These are phyloP conservation scores for Pueraria montana DNA, from an alignment of 306 rosid genomes.

Conservation along the genomic window DNA sequence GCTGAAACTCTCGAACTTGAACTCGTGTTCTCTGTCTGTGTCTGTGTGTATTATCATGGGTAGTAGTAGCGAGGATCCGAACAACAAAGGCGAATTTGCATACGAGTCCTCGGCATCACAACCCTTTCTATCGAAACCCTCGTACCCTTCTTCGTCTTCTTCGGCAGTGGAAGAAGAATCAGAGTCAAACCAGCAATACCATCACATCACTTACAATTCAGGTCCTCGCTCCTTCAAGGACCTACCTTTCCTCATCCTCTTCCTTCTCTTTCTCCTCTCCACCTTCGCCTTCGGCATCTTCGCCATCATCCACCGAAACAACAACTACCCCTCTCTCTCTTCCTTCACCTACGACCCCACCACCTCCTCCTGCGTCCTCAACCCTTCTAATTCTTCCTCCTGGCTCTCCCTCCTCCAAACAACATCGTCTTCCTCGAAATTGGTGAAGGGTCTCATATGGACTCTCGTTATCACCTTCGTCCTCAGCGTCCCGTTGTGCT, in stretches of 20 bases:
- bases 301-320: slow-evolving; percentile 68
- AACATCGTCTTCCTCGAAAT: slow-evolving; percentile 48
- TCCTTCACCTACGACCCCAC: slow-evolving; percentile 63
- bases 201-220: slow-evolving; percentile 80
- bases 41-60: slow-evolving; percentile 43
- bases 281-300: slow-evolving; percentile 85
- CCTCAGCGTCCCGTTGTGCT: slow-evolving; percentile 74
- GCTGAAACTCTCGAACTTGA: too few relatives aligned
- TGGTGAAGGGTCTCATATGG: slow-evolving; percentile 68
- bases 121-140: slow-evolving; percentile 70
- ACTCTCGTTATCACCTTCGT: slow-evolving; percentile 74
- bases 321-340: slow-evolving; percentile 58
- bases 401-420: background rate
- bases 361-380: slow-evolving; percentile 67
- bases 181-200: slow-evolving; percentile 67
- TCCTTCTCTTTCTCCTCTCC: slow-evolving; percentile 68
- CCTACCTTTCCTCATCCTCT: slow-evolving; percentile 75
- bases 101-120: slow-evolving; percentile 61
- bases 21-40: too few relatives aligned
- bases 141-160: background rate
- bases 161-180: slow-evolving; percentile 55
- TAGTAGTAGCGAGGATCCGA: slow-evolving; percentile 58
- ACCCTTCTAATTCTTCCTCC: background rate
- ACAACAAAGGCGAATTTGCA: slow-evolving; percentile 53
- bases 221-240: slow-evolving; percentile 78